A percentile compares a stretch with the other conserved stretches of the same genome.
Evolutionary conservation across 2,329 filamentous ascomycete species (phyloP).

Genomic region (Monosporascus sp.): DNA sequence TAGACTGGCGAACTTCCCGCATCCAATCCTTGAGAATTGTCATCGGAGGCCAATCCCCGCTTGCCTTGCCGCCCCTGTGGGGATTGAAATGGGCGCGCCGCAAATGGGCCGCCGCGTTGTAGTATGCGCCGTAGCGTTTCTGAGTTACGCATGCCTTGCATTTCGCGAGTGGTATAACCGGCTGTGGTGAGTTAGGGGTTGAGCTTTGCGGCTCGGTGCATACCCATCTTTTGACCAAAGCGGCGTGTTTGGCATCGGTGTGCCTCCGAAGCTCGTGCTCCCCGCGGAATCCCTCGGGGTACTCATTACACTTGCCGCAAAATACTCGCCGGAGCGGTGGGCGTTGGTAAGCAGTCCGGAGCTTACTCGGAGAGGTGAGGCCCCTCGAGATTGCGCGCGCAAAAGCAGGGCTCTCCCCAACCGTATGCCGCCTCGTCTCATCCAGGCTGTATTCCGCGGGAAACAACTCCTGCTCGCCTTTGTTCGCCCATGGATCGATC

Average conservation of each 20-base stretch:
- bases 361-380: conserved; percentile 38
- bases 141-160: conserved; percentile 54
- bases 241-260: conserved; percentile 52
- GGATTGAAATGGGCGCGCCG: conserved; percentile 54
- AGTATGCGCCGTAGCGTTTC: conserved; percentile 55
- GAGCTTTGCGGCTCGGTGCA: conserved; percentile 45
- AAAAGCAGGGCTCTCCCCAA: conserved; percentile 41
- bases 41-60: conserved; percentile 56
- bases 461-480: conserved; percentile 20
- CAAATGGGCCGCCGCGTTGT: conserved; percentile 55
- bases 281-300: conserved; percentile 82
- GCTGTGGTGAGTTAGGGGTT: conserved; percentile 36
- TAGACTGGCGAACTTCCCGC: conserved; percentile 50
- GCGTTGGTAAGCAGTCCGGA: conserved; percentile 43
- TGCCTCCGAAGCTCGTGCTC: conserved; percentile 80
- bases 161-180: conserved; percentile 47
- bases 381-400: conserved; percentile 32
- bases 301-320: conserved; percentile 74
- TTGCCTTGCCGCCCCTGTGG: conserved; percentile 50
- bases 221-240: conserved; percentile 51
- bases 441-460: conserved; percentile 21
- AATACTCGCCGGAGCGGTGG: conserved; percentile 65
- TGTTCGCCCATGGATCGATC: conserved; percentile 34
- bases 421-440: conserved; percentile 38
- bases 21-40: conserved; percentile 56